Percentiles rank a stretch among this genome's conserved stretches.
Conservation (phyloP, 2,329 filamentous ascomycete genomes). For the Hymenotorrendiella dingleyae region DNA sequence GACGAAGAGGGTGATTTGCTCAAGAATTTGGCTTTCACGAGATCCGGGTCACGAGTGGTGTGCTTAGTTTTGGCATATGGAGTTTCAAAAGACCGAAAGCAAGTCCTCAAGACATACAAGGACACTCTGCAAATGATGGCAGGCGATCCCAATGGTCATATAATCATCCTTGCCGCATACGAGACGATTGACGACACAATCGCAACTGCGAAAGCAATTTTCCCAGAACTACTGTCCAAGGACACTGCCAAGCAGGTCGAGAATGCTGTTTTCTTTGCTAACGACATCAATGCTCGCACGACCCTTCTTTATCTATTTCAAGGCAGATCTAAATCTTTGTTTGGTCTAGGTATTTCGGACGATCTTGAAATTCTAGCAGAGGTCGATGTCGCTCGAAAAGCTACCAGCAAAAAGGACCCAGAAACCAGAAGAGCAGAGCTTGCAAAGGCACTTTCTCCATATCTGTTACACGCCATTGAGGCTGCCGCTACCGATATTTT, state of each 20-base stretch:
- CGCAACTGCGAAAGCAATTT: conserved; percentile 76
- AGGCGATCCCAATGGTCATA: conserved; percentile 70
- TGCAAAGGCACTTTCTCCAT: conserved; percentile 64
- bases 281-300: conserved; percentile 58
- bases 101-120: conserved; percentile 82
- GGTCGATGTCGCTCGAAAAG: conserved; percentile 70
- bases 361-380: conserved; percentile 70
- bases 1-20: conserved; percentile 86
- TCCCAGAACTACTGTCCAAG: conserved; percentile 77
- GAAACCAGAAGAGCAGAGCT: conserved; percentile 71
- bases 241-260: conserved; percentile 55
- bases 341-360: conserved; percentile 54
- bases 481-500: conserved; percentile 63
- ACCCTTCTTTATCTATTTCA: conserved; percentile 80
- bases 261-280: conserved; percentile 58
- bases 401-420: conserved; percentile 89
- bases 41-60: conserved; percentile 75
- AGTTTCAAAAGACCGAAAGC: conserved; percentile 86
- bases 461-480: conserved; percentile 68
- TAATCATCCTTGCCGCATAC: conserved; percentile 77
- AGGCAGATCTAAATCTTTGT: conserved; percentile 54
- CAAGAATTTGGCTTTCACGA: conserved; percentile 95
- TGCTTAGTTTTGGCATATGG: conserved; percentile 79
- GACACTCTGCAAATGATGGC: conserved; percentile 84
- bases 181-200: conserved; percentile 95